Conservation (phyloP, 2,329 filamentous ascomycete genomes). For the Neocatenulostroma microsporum region DNA sequence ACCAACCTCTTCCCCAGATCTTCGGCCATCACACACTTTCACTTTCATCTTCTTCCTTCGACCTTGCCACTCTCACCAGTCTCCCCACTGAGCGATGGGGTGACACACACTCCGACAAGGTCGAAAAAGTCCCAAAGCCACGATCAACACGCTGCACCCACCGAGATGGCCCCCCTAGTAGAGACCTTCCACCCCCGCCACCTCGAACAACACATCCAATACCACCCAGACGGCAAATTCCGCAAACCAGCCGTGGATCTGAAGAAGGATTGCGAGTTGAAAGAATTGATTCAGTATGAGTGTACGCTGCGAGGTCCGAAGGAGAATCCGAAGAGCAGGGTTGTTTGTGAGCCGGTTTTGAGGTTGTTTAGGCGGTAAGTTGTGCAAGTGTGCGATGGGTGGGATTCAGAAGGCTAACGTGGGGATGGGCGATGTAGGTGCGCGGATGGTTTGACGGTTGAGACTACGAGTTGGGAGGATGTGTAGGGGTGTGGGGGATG, state of each 20-base stretch:
- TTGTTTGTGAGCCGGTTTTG: conserved; percentile 51
- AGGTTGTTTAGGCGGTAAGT: conserved; percentile 52
- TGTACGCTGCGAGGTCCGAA: conserved; percentile 47
- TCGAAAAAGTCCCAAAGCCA: no score
- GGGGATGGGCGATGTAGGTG: conserved; percentile 35
- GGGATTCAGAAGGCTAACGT: conserved; percentile 3
- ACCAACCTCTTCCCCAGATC: conserved; percentile 49
- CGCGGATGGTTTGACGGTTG: conserved; percentile 49
- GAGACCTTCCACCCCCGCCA: conserved; percentile 46
- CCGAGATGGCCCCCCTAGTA: conserved; percentile 54
- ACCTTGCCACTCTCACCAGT: neutral
- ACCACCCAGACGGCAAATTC: conserved; percentile 42
- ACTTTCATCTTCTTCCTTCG: conserved; percentile 9
- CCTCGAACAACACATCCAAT: conserved; percentile 47
- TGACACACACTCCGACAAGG: no score
- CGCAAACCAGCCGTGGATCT: conserved; percentile 49
- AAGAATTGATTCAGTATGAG: conserved; percentile 55
- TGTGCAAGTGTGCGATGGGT: conserved; percentile 1
- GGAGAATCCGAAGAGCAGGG: conserved; percentile 33
- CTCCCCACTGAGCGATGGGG: no score
- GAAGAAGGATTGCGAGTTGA: conserved; percentile 46
- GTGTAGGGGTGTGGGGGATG: conserved; percentile 21
- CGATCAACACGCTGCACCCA: no score
- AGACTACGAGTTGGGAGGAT: conserved; percentile 55
- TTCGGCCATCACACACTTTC: conserved; percentile 32